Evolutionary conservation across 2,329 filamentous ascomycete genomes (phyloP).

Genomic region (Penicillium nordicum): DNA sequence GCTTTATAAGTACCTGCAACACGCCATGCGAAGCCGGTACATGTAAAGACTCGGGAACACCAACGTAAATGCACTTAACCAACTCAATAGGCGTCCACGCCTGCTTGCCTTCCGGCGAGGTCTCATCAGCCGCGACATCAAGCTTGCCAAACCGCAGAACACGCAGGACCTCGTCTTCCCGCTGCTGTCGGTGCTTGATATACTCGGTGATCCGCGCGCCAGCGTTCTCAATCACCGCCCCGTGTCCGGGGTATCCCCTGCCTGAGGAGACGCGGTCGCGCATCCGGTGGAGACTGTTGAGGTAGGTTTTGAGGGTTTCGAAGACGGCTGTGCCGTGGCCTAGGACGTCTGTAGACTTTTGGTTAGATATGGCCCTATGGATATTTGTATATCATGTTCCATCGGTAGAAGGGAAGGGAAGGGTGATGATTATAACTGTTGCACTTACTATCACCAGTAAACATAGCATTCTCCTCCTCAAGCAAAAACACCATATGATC

Average conservation of each 20-base stretch:
- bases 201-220: slow-evolving; percentile 73
- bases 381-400: not conserved
- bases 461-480: slow-evolving; percentile 74
- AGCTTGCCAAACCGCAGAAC: slow-evolving; percentile 52
- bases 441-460: slow-evolving; percentile 70
- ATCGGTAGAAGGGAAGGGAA: not conserved
- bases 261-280: slow-evolving; percentile 52
- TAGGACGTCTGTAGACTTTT: slow-evolving; percentile 59
- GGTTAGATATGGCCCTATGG: not conserved
- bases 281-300: slow-evolving; percentile 69
- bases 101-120: slow-evolving; percentile 37
- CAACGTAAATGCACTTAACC: slow-evolving; percentile 81
- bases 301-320: slow-evolving; percentile 68
- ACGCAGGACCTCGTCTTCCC: slow-evolving; percentile 73
- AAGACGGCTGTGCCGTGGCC: slow-evolving; percentile 85
- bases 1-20: slow-evolving; percentile 73
- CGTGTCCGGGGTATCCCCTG: slow-evolving; percentile 83
- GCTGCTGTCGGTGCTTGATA: slow-evolving; percentile 71
- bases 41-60: slow-evolving; percentile 73
- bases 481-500: slow-evolving; percentile 80
- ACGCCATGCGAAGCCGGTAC: slow-evolving; percentile 72
- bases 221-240: slow-evolving; percentile 71
- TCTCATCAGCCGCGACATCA: slow-evolving; percentile 29
- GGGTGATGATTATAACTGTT: not conserved
- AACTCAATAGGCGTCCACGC: slow-evolving; percentile 72